Base-by-base conservation (phyloP, 768 basidiomycete genomes). In the Cystoderma amianthinum region DNA sequence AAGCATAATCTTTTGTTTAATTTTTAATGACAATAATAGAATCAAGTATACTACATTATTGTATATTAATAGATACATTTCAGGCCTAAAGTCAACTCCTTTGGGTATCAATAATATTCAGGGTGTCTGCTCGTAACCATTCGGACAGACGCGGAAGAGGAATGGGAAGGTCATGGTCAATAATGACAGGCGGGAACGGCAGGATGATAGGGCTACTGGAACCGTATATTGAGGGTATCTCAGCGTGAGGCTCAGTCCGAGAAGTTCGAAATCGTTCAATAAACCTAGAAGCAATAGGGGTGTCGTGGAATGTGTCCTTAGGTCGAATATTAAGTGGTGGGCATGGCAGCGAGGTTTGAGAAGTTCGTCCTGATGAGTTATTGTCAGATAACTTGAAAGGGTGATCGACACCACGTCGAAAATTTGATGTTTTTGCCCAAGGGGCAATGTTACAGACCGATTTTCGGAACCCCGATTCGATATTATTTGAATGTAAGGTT, bases 371-470 rank as follows among this genome's bases (percentile, higher is more conserved):
- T 23, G 43, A 54, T 23, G 6, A 38, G 7, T 7, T 18, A 12
- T 38, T 34, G 48, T 48, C 39, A 42, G 60, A 49, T 46, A 47
- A 46, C 24, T 51, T 46, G 50, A 82, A 83, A 1, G 82, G 82
- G 4, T 49, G 48, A 47, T 82, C 81, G 11, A 77, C 57, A 2
- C 81, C 82, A 25, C 82, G 78, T 32, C 73, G 71, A 34, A 69
- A 56, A 16, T 53, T 53, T 6, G 52, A 51, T n/a, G 52, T 47
- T 44, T 64, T 58, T 15, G 76, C 75, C 80, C 79, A 82, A 5
- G 65, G 63, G 1, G 76, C 75, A 4, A 64, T 65, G 16, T 45
- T 43, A 24, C 48, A 28, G 7, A 28, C 25, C 7, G 25, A 28
- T n/a, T n/a, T 28, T 28, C n/a, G 25, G n/a, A n/a, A n/a, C n/a